A percentile compares a stretch with the other conserved stretches of the same genome.
Conservation (phyloP, 345 rosid species). For the Salix dunnii region DNA sequence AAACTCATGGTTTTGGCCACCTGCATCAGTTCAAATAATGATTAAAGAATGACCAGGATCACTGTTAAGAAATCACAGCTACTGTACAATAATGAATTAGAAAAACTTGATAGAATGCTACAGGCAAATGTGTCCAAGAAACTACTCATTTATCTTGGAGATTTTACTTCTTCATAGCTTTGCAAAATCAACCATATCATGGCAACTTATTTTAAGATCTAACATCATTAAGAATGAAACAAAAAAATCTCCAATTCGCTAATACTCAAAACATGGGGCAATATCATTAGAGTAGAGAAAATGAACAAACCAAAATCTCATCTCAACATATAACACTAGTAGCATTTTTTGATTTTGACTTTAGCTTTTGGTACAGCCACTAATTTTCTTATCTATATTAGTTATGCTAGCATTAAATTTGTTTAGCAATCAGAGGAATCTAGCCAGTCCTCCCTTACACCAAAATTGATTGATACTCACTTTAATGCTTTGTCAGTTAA, state of each 20-base stretch:
- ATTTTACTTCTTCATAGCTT: not conserved
- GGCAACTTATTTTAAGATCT: not conserved
- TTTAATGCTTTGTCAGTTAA: not conserved
- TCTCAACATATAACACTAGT: not conserved
- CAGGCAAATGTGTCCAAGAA: not conserved
- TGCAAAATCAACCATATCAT: not conserved
- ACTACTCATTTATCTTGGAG: not conserved
- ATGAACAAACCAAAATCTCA: not conserved
- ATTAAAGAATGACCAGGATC: not conserved
- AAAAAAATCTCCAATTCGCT: not conserved
- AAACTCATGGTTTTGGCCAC: not conserved
- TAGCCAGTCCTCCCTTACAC: not conserved
- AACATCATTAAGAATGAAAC: not conserved
- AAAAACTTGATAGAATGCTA: not conserved
- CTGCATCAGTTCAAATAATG: not conserved
- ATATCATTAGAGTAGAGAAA: not conserved
- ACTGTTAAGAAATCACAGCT: not conserved
- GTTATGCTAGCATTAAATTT: not conserved
- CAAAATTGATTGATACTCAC: not conserved
- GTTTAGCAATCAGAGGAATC: not conserved
- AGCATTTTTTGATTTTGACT: not conserved
- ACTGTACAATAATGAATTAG: not conserved
- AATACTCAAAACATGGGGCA: too few relatives aligned
- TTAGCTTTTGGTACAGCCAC: not conserved
- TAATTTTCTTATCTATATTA: not conserved